Conservation (phyloP, 2,329 filamentous ascomycete genomes). For the Ophiosphaerella herpotricha region DNA sequence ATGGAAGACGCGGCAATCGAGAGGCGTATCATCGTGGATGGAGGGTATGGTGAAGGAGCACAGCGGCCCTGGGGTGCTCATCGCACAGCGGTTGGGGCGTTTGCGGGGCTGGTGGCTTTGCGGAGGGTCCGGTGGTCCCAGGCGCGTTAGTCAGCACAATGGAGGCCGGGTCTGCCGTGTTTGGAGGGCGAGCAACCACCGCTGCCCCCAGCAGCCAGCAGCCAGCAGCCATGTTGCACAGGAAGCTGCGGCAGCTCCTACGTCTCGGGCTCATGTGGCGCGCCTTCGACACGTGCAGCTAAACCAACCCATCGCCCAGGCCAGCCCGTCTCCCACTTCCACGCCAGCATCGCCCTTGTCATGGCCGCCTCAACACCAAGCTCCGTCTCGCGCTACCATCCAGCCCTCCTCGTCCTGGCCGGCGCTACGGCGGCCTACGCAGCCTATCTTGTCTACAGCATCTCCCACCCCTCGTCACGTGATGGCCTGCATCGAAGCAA, state of each 20-base stretch:
- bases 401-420: conserved; percentile 61
- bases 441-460: conserved; percentile 63
- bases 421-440: conserved; percentile 62
- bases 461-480: conserved; percentile 35
- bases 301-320: too few relatives aligned
- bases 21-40: conserved; percentile 72
- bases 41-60: conserved; percentile 80
- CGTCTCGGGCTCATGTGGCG: too few relatives aligned
- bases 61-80: conserved; percentile 37
- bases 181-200: too few relatives aligned
- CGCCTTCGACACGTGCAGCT: too few relatives aligned
- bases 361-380: conserved; percentile 41
- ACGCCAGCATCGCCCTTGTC: background rate
- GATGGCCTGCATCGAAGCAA: conserved; percentile 66
- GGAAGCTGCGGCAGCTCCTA: conserved; percentile 14
- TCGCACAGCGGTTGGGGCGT: conserved; percentile 22
- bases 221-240: conserved; percentile 11
- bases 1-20: conserved; percentile 86
- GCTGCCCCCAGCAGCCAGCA: too few relatives aligned
- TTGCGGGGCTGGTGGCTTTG: conserved; percentile 1
- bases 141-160: background rate
- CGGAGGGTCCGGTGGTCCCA: background rate
- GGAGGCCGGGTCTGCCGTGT: too few relatives aligned
- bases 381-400: conserved; percentile 46
- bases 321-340: too few relatives aligned